Evolutionary conservation across 176 grass and related monocot species (phyloP), one percentile per base, ranked within the genome.

Genomic region (Cymbopogon citratus): DNA sequence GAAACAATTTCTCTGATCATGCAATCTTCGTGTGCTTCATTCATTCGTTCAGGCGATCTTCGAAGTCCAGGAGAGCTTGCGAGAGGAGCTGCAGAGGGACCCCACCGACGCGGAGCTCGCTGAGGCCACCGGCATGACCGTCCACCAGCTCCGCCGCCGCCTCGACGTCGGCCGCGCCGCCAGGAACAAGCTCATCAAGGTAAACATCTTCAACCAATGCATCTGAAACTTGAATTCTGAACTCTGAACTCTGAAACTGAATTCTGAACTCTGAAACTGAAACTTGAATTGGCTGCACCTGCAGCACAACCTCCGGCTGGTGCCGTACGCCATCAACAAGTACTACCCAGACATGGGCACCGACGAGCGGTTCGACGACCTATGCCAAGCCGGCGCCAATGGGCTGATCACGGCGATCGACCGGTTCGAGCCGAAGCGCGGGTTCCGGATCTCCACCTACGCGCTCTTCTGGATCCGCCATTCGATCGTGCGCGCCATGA

Each of bases 401-500:
- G 95, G 95, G 19, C 88, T 98, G 8, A 92, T 94, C 43, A 94
- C 86, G 16, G 90, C 84, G 28, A 91, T 98, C 21, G 92, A 98
- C 57, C 86, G 95, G 1, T 98, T 98, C 52, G 92, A 98, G 54
- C 83, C 78, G 41, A 98, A 84, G 84, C 92, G 90, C 33, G 95
- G 95, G 14, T 89, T 91, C 70, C 88, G 86, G 24, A 76, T 98
- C 43, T 98, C 95, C 41, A 98, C 95, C 28, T 98, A 98, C 69
- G 85, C 92, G 21, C 87, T 92, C 43, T 92, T 94, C 76, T 94
- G 95, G 95, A 98, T 98, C 88, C 65, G 95, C 4, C 95, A 98
- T 69, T 89, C 92, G 77, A 87, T 98, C 73, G 85, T 76, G 9
- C 90, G 92, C 15, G 87, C 90, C 8, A 92, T 98, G 77, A 92